Evolutionary conservation across 148 eudicot species (phyloP), one percentile per base, ranked within the genome.

Genomic region (Silene conica): DNA sequence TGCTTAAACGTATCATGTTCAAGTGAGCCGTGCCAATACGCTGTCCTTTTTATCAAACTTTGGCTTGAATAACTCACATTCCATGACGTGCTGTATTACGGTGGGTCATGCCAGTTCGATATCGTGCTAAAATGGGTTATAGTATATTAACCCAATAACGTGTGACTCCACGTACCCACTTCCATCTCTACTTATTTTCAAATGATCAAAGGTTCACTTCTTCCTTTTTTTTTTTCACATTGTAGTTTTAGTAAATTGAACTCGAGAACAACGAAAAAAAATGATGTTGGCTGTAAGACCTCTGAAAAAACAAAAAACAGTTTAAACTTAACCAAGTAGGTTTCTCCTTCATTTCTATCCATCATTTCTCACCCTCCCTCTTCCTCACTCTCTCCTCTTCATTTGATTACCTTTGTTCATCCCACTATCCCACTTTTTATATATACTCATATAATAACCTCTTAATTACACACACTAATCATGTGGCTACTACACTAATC

Each of bases 381-480:
- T 25, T 7, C 31, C 46, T 63, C 45, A 7, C 2, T 0, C 19
- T 4, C 45, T 61, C 10, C 31, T 1, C 61, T 22, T 22, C 31
- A 22, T 61, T 8, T 23, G n/a, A n/a, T n/a, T 3, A n/a, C 8
- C 22, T 8, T 19, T 38, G 8, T 38, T 38, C 43, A 6, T 38
- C 43, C 43, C 8, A 38, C 43, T 6, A 38, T 38, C 43, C 43
- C 69, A 18, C 22, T 21, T 38, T 65, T 26, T 26, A 26, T 26
- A 26, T 26, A 26, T 45, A 31, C n/a, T n/a, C n/a, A n/a, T n/a
- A n/a, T n/a, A 14, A 55, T 66, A 63, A 60, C 48, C 65, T 55
- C 77, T 38, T 43, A 55, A 43, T 57, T 71, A 81, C 83, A 68
- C 52, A 70, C 8, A 52, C 46, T 52, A 68, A 74, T 67, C 21